These are phyloP conservation scores for Orbilia javanica DNA, from an alignment of 2,329 filamentous ascomycete species.

Conservation along the genomic window DNA sequence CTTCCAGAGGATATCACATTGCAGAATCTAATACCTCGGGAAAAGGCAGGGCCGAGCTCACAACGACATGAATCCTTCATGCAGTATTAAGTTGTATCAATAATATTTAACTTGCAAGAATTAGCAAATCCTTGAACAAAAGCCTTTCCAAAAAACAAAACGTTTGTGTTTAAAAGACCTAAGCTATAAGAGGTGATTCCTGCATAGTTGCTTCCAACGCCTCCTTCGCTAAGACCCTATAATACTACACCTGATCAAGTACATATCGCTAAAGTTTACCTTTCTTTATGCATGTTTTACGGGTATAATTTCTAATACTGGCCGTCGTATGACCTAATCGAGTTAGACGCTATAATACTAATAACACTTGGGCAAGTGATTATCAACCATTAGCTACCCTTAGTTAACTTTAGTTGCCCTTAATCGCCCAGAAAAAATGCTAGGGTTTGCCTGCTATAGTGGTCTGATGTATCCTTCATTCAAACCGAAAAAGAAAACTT, in stretches of 20 bases:
- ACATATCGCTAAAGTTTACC: conserved; percentile 41
- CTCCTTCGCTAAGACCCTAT: conserved; percentile 20
- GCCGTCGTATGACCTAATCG: conserved; percentile 5
- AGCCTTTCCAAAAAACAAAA: background rate
- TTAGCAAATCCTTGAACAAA: conserved; percentile 10
- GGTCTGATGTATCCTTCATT: conserved; percentile 13
- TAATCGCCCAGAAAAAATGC: background rate
- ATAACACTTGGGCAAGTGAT: conserved; percentile 9
- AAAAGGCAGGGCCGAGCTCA: conserved; percentile 9
- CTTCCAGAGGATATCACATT: background rate
- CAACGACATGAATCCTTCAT: background rate
- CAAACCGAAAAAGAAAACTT: background rate
- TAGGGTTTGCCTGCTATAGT: conserved; percentile 9
- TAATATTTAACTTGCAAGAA: background rate
- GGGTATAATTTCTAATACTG: conserved; percentile 37
- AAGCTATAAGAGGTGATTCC: conserved; percentile 12
- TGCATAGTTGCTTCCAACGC: conserved; percentile 17
- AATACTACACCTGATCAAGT: conserved; percentile 27
- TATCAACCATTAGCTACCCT: conserved; percentile 4
- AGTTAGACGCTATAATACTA: conserved; percentile 21
- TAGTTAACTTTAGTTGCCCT: background rate
- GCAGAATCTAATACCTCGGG: conserved; percentile 13
- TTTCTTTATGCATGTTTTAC: conserved; percentile 20
- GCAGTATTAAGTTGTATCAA: background rate
- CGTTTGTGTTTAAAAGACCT: background rate